These are phyloP conservation scores for Blastobotrys malaysiensis DNA, from an alignment of 1,139 yeast species.

Conservation along the genomic window DNA sequence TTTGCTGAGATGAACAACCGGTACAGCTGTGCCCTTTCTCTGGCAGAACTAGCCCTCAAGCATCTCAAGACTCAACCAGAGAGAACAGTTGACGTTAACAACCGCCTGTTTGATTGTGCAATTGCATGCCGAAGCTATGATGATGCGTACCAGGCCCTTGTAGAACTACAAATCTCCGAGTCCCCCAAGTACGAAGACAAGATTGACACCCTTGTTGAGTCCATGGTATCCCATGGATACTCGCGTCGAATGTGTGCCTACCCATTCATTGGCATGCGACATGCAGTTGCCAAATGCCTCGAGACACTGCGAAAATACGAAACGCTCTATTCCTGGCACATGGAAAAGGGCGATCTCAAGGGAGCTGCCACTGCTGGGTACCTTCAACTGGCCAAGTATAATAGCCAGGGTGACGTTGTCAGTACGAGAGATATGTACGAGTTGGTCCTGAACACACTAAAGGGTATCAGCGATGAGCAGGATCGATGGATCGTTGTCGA, in stretches of 20 bases:
- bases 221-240: constrained; percentile 23
- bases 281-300: constrained; percentile 22
- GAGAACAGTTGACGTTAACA: neutral
- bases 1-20: neutral
- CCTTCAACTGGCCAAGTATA: constrained; percentile 6
- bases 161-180: neutral
- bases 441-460: constrained; percentile 28
- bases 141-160: constrained; percentile 31
- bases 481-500: constrained; percentile 30
- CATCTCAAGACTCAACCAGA: neutral
- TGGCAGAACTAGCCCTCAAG: neutral
- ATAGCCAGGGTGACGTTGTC: constrained; percentile 3
- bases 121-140: constrained; percentile 22
- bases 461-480: constrained; percentile 21
- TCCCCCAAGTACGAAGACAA: constrained; percentile 6
- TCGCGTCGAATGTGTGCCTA: constrained; percentile 24
- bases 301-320: constrained; percentile 3
- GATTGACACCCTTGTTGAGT: constrained; percentile 18
- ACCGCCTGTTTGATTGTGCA: constrained; percentile 22
- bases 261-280: constrained; percentile 31
- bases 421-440: constrained; percentile 18
- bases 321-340: constrained; percentile 31
- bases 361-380: constrained; percentile 22
- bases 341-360: constrained; percentile 30
- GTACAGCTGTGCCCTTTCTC: neutral